These are phyloP conservation scores for Zymoseptoria passerinii DNA, from an alignment of 2,329 filamentous ascomycete species.

Conservation along the genomic window DNA sequence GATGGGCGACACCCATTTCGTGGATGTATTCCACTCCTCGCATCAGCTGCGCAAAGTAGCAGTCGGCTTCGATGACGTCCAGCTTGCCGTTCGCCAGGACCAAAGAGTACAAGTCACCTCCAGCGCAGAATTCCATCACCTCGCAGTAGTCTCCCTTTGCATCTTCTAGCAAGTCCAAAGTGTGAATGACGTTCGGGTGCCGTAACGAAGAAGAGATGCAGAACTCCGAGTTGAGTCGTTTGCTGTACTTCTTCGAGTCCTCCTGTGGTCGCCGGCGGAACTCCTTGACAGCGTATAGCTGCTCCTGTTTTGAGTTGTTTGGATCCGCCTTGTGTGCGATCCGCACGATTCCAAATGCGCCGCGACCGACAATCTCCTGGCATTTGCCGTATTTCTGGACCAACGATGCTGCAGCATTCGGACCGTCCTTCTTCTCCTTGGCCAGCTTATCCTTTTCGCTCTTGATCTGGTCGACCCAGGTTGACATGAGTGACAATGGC, in stretches of 20 bases:
- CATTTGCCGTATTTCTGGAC: slow-evolving; percentile 98
- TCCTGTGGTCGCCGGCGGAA: slow-evolving; percentile 91
- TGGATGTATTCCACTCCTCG: slow-evolving; percentile 98
- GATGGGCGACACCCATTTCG: slow-evolving; percentile 97
- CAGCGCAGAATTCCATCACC: slow-evolving; percentile 98
- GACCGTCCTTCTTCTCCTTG: slow-evolving; percentile 66
- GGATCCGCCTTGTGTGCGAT: slow-evolving; percentile 94
- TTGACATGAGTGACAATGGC: slow-evolving; percentile 85
- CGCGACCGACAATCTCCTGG: slow-evolving; percentile 90
- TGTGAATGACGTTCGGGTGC: slow-evolving; percentile 97
- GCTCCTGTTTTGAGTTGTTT: slow-evolving; percentile 66
- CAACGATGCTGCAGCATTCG: slow-evolving; percentile 67
- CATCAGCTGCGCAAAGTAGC: slow-evolving; percentile 99
- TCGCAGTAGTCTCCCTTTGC: slow-evolving; percentile 97
- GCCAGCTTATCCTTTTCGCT: slow-evolving; percentile 72
- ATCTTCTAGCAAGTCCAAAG: slow-evolving; percentile 87
- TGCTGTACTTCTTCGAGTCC: slow-evolving; percentile 95
- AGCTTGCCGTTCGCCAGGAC: slow-evolving; percentile 86
- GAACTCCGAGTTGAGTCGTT: slow-evolving; percentile 92
- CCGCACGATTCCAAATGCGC: slow-evolving; percentile 92
- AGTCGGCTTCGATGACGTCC: slow-evolving; percentile 87
- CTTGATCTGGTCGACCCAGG: slow-evolving; percentile 89
- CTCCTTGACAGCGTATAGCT: slow-evolving; percentile 95
- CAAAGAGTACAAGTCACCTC: slow-evolving; percentile 89
- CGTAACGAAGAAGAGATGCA: slow-evolving; percentile 95